Base-by-base conservation (phyloP, 192 early-diverging fungal species). In the Entomortierella parvispora region DNA sequence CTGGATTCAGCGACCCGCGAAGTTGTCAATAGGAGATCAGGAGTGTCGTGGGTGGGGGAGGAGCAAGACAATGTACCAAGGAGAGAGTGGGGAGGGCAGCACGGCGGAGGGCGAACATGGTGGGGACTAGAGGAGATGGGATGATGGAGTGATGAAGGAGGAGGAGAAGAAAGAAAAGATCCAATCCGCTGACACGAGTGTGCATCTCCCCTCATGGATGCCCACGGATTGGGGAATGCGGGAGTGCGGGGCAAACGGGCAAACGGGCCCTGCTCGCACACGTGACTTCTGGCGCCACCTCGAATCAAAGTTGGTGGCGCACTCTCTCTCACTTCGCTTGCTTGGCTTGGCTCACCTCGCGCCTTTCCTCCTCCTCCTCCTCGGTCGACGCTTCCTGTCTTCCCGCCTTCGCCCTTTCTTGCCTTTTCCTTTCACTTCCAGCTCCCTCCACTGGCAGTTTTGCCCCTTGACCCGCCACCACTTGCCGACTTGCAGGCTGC, bases 51-150 rank as follows among this genome's bases (percentile, higher is more conserved):
- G 28, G 9, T 9, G 22, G n/a, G 7, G 11, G 33, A 15, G 18
- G 47, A 29, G 23, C 2, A 34, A 34, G 34, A 22, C 47, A 43
- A 46, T 31, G 49, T 77, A 77, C 74, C 74, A 77, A 46, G 55
- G 74, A 68, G 23, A 77, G 32, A 22, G 74, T 43, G 48, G 74
- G 74, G 61, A 77, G 62, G 29, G 43, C 65, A 47, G 74, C 55
- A 60, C 74, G 74, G 62, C 74, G 74, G 25, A 77, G 65, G 17
- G 74, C 65, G 33, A 77, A 77, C 74, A 77, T 77, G 44, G 28
- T 58, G 61, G 22, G n/a, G n/a, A n/a, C n/a, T 33, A 31, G n/a
- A 37, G 20, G 56, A 28, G 49, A 54, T 20, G 59, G 28, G 33
- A 59, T 54, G 45, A n/a, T 50, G 31, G 23, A 49, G 54, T 50